Percentiles rank a stretch among this genome's conserved stretches.
These are phyloP conservation scores for Alnus rubra DNA, from an alignment of 306 rosid genomes.

Conservation along the genomic window DNA sequence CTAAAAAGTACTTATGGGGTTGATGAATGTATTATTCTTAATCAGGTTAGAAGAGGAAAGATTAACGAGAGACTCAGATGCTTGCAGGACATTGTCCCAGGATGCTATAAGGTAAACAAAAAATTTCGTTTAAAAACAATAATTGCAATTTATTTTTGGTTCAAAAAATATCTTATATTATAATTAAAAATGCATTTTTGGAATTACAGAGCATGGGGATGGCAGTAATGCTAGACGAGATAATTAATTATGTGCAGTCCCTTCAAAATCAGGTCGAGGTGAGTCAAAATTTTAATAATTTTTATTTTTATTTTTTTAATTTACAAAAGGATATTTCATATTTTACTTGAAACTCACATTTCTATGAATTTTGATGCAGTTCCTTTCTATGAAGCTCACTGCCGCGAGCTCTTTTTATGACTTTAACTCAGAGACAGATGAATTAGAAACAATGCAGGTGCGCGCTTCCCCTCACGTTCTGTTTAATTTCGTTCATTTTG, in stretches of 20 bases:
- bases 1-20: neutral
- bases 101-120: slow-evolving; percentile 77
- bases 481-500: neutral
- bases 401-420: slow-evolving; percentile 82
- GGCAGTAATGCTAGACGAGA: slow-evolving; percentile 98
- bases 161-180: neutral
- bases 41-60: slow-evolving; percentile 93
- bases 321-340: slow-evolving; percentile 9
- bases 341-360: neutral
- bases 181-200: slow-evolving; percentile 7
- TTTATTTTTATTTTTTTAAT: neutral
- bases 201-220: slow-evolving; percentile 87
- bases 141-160: neutral
- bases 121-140: slow-evolving; percentile 3
- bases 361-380: slow-evolving; percentile 52
- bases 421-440: slow-evolving; percentile 78
- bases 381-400: slow-evolving; percentile 87
- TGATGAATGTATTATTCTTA: slow-evolving; percentile 19
- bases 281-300: slow-evolving; percentile 19
- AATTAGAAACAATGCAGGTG: slow-evolving; percentile 74
- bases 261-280: slow-evolving; percentile 97
- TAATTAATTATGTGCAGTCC: slow-evolving; percentile 95
- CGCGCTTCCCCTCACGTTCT: slow-evolving; percentile 28
- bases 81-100: slow-evolving; percentile 91
- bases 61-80: slow-evolving; percentile 88